phyloP scores from a whole-genome alignment of 352 stramenopile species.

The Phytopythium boreale region DNA sequence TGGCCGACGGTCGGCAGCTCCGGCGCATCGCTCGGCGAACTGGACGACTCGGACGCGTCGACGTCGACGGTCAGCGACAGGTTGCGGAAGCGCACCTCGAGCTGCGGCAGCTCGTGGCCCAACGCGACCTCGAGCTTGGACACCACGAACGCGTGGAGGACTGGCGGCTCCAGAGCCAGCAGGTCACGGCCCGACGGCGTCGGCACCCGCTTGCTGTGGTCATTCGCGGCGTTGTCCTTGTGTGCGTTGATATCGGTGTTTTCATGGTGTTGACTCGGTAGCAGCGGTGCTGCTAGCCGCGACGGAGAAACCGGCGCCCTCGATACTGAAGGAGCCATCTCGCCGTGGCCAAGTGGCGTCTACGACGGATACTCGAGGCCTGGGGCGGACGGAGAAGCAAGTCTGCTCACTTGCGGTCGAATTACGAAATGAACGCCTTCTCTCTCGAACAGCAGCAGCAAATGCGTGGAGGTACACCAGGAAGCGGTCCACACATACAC shows the following conservation, averaged over 20 bases:
- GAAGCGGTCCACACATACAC: neutral
- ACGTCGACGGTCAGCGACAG: constrained; percentile 17
- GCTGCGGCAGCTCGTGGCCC: constrained; percentile 11
- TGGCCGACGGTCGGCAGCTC: constrained; percentile 19
- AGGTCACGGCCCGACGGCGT: constrained; percentile 10
- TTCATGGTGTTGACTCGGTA: neutral
- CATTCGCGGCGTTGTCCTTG: neutral
- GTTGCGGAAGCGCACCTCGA: constrained; percentile 25
- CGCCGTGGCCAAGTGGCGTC: neutral
- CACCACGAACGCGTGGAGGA: constrained; percentile 19
- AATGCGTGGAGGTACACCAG: no score
- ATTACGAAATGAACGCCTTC: neutral
- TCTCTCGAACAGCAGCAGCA: no score
- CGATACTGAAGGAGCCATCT: neutral
- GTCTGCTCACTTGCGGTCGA: neutral
- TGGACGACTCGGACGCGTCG: constrained; percentile 1
- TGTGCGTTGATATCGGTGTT: neutral
- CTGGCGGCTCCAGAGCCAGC: constrained; percentile 16
- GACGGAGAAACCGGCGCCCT: neutral
- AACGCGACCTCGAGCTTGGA: constrained; percentile 16
- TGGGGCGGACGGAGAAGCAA: neutral
- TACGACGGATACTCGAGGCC: no score
- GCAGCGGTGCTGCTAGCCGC: neutral
- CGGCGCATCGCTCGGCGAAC: neutral
- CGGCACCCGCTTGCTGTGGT: constrained; percentile 3